Conservation (phyloP, 2,329 filamentous ascomycete species). For the Claviceps monticola region DNA sequence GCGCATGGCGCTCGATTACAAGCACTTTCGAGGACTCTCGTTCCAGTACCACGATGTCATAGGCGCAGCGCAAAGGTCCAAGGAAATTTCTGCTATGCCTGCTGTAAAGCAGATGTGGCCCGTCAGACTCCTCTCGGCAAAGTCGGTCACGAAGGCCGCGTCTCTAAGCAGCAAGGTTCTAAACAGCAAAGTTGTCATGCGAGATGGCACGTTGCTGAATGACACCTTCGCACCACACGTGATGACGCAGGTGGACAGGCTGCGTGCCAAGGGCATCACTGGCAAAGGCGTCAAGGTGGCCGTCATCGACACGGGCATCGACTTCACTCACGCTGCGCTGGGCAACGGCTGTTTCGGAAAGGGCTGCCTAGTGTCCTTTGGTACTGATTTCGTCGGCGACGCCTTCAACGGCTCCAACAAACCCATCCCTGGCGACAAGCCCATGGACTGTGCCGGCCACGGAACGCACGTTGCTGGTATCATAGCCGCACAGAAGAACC, state of each 20-base stretch:
- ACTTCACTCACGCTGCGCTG: conserved; percentile 48
- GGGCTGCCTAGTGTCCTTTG: conserved; percentile 29
- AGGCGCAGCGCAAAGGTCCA: conserved; percentile 27
- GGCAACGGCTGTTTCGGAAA: conserved; percentile 31
- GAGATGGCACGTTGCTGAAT: conserved; percentile 10
- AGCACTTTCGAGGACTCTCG: conserved; percentile 40
- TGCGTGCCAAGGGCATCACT: conserved; percentile 32
- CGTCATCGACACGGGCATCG: conserved; percentile 41
- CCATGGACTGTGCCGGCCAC: conserved; percentile 26
- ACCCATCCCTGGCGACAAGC: conserved; percentile 23
- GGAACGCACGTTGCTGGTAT: conserved; percentile 33
- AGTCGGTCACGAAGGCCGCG: conserved; percentile 28
- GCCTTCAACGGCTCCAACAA: conserved; percentile 13
- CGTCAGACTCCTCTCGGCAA: conserved; percentile 24
- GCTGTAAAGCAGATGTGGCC: conserved; percentile 37
- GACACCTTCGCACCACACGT: conserved; percentile 33
- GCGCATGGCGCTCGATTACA: conserved; percentile 33
- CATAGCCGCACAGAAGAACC: conserved; percentile 25
- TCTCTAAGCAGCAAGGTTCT: conserved; percentile 21
- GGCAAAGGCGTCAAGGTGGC: conserved; percentile 40
- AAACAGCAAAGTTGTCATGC: conserved; percentile 2
- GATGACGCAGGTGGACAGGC: conserved; percentile 14
- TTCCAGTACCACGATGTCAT: conserved; percentile 34
- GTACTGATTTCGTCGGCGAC: conserved; percentile 30
- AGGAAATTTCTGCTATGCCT: conserved; percentile 25